A percentile compares a stretch with the other conserved stretches of the same genome.
These are phyloP conservation scores for Fusarium caatingaense DNA, from an alignment of 2,329 filamentous ascomycete species.

Conservation along the genomic window DNA sequence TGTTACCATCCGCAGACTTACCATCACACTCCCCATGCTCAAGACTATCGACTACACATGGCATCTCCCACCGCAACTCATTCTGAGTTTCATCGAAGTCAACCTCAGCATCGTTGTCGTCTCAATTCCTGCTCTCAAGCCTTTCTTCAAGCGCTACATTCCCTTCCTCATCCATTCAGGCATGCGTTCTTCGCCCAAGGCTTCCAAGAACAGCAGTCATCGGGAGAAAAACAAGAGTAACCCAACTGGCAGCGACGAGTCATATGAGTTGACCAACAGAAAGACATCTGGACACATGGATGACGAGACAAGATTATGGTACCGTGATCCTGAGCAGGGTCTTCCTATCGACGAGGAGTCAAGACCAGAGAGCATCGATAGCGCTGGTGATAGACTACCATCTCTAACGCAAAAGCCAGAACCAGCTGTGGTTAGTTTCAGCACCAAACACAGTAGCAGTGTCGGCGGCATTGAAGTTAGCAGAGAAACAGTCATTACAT, in stretches of 20 bases:
- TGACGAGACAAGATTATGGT: constrained; percentile 43
- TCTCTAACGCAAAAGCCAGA: constrained; percentile 22
- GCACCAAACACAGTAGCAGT: constrained; percentile 27
- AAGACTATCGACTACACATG: constrained; percentile 44
- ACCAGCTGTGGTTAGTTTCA: constrained; percentile 39
- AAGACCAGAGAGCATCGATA: constrained; percentile 41
- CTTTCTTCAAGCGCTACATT: constrained; percentile 55
- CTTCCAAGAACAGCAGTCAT: constrained; percentile 24
- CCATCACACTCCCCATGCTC: constrained; percentile 44
- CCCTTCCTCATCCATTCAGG: constrained; percentile 43
- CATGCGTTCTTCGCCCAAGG: constrained; percentile 41
- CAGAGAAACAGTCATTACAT: constrained; percentile 42
- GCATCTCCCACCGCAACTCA: constrained; percentile 41
- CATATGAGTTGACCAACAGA: constrained; percentile 43
- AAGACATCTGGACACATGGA: constrained; percentile 33
- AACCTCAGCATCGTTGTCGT: constrained; percentile 63
- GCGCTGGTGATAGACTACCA: constrained; percentile 26
- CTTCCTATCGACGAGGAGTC: constrained; percentile 18
- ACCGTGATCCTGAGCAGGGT: constrained; percentile 9
- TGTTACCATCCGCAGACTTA: constrained; percentile 46
- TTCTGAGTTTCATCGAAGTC: constrained; percentile 62
- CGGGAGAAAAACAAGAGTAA: constrained; percentile 32
- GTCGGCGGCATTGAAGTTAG: constrained; percentile 42
- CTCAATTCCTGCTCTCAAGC: constrained; percentile 62
- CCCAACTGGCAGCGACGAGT: constrained; percentile 27